These are phyloP conservation scores for Podochytrium sp. DNA, from an alignment of 192 early-diverging fungal species.

Conservation along the genomic window DNA sequence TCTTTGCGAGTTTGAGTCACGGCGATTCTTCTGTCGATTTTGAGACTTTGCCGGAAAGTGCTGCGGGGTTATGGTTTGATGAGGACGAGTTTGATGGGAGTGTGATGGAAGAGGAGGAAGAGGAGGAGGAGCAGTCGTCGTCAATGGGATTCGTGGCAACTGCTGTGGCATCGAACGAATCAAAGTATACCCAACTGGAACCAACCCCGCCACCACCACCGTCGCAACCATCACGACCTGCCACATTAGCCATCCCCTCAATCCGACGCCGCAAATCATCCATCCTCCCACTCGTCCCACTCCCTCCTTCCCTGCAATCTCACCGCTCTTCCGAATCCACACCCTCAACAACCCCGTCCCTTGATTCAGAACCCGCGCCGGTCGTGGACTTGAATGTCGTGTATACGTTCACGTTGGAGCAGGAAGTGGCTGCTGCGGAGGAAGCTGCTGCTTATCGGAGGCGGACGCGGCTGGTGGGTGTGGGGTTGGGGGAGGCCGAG, in stretches of 20 bases:
- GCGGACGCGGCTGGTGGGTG: not conserved
- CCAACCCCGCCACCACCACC: not conserved
- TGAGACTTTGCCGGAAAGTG: not conserved
- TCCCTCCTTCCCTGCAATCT: too few species aligned
- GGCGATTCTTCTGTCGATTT: not conserved
- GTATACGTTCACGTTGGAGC: not conserved
- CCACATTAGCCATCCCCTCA: not conserved
- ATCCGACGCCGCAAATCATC: too few species aligned
- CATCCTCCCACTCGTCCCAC: too few species aligned
- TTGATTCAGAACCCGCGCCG: too few species aligned
- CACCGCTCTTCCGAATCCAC: too few species aligned
- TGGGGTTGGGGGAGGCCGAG: not conserved
- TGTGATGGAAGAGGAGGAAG: not conserved
- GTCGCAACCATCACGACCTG: not conserved
- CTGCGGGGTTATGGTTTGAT: not conserved
- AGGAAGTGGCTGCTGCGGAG: constrained; percentile 8
- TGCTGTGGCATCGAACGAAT: too few species aligned
- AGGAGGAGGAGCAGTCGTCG: not conserved
- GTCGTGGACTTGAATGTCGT: not conserved
- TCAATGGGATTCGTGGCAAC: not conserved
- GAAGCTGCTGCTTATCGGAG: not conserved
- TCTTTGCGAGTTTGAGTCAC: not conserved
- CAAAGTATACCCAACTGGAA: too few species aligned
- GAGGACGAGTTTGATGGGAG: not conserved
- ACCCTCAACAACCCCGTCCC: too few species aligned